A percentile compares a stretch with the other conserved stretches of the same genome.
Conservation (phyloP, 495 filamentous ascomycete species). For the Entonaema liquescens region DNA sequence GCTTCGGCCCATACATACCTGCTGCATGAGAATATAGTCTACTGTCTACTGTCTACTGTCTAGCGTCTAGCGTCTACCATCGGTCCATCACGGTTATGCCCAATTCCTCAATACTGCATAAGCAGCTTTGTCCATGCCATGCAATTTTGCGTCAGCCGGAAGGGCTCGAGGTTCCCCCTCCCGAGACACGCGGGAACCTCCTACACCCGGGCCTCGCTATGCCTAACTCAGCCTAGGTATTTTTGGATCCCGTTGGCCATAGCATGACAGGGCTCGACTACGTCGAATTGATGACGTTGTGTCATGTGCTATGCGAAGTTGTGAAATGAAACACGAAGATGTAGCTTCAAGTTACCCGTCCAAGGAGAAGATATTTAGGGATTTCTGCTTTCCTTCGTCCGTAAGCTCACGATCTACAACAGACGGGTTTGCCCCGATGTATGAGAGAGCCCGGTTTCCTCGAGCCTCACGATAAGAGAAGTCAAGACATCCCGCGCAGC, state of each 20-base stretch:
- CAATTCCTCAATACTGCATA: slow-evolving; percentile 20
- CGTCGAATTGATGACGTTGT: slow-evolving; percentile 34
- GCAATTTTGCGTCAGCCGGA: slow-evolving; percentile 26
- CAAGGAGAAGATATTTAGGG: slow-evolving; percentile 5
- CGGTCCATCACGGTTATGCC: slow-evolving; percentile 1
- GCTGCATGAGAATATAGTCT: slow-evolving; percentile 13
- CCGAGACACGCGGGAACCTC: slow-evolving; percentile 40
- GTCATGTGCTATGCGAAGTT: slow-evolving; percentile 26
- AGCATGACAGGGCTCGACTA: slow-evolving; percentile 16
- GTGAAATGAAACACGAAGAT: slow-evolving; percentile 34
- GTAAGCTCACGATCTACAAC: neutral
- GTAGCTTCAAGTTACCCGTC: slow-evolving; percentile 20
- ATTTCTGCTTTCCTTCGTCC: slow-evolving; percentile 15
- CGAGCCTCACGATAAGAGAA: slow-evolving; percentile 9
- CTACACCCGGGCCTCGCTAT: slow-evolving; percentile 22
- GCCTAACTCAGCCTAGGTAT: slow-evolving; percentile 7
- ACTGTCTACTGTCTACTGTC: too few relatives aligned
- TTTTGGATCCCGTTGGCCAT: slow-evolving; percentile 15
- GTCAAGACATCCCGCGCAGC: slow-evolving; percentile 17
- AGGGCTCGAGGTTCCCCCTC: slow-evolving; percentile 28
- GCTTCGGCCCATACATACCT: slow-evolving; percentile 12
- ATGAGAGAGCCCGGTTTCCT: neutral
- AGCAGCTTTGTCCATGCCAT: slow-evolving; percentile 30
- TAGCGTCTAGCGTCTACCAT: too few relatives aligned
- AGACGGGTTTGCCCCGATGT: neutral